Conservation (phyloP, 2,329 filamentous ascomycete species). For the Phoma sp. region DNA sequence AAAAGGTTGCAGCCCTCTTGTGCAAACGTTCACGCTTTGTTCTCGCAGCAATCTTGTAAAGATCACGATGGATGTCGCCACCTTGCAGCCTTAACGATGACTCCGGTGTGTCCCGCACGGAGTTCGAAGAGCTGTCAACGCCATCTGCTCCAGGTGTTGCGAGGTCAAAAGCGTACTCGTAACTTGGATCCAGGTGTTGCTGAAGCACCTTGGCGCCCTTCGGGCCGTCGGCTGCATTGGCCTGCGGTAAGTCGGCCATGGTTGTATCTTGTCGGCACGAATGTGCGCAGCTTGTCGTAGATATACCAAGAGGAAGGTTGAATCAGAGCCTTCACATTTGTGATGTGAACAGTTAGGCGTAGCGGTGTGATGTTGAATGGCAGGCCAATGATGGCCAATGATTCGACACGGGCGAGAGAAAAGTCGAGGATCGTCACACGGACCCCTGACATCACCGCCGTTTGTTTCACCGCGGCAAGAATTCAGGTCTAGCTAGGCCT, state of each 20-base stretch:
- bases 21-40: slow-evolving; percentile 52
- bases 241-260: slow-evolving; percentile 40
- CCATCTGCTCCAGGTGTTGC: slow-evolving; percentile 31
- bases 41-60: slow-evolving; percentile 74
- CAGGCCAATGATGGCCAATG: slow-evolving; percentile 24
- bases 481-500: slow-evolving; percentile 5
- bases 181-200: slow-evolving; percentile 49
- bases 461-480: slow-evolving; percentile 16
- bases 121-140: slow-evolving; percentile 32
- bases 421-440: slow-evolving; percentile 29
- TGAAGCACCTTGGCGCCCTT: slow-evolving; percentile 48
- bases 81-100: slow-evolving; percentile 76
- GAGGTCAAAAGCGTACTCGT: slow-evolving; percentile 52
- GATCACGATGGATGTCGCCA: slow-evolving; percentile 78
- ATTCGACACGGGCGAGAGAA: slow-evolving; percentile 22
- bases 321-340: slow-evolving; percentile 1
- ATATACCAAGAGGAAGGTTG: not conserved
- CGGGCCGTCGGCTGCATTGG: slow-evolving; percentile 35
- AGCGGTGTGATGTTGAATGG: slow-evolving; percentile 29
- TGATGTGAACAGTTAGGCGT: slow-evolving; percentile 12
- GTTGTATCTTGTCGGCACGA: not conserved
- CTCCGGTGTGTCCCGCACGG: slow-evolving; percentile 48
- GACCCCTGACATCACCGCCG: slow-evolving; percentile 36
- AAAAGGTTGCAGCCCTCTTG: slow-evolving; percentile 71
- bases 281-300: not conserved